Evolutionary conservation across 139 green algal species (phyloP), one percentile per base, ranked within the genome.

Genomic region (Gonium pectorale): DNA sequence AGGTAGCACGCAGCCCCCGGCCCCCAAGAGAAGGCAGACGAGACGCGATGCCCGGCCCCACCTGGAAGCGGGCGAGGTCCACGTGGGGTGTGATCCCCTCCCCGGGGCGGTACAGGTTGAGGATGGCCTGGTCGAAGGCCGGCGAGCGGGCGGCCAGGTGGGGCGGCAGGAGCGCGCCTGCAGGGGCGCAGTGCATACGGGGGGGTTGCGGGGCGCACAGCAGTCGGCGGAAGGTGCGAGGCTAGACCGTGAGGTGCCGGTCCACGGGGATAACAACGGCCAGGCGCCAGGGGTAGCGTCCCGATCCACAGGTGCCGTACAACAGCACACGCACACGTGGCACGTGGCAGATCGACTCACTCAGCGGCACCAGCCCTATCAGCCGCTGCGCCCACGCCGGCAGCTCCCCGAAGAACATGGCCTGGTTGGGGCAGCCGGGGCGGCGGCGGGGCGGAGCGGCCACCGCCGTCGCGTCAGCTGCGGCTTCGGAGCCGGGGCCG

Each of bases 71-170:
- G 21, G 87, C 56, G 11, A 92, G 79, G 67, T 92, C 89, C n/a
- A 92, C 83, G n/a, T 92, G 89, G 7, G 67, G 51, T 0, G 27
- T 54, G n/a, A 92, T 89, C 72, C 89, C 89, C 37, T 92, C 82
- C 0, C 89, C 89, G 2, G 86, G 86, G 2, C 49, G 56, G 79
- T 92, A 92, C 64, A 89, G 51, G 66, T 92, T 92, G 29, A 89
- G 78, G 40, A 92, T 92, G 29, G 85, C 49, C 38, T 88, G 75
- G 75, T 82, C 75, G 41, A 82, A 82, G 22, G 41, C 27, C 1
- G 75, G 75, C 19, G 3, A 4, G 11, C 75, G 75, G n/a, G 41
- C 75, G 17, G 75, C 59, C n/a, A 82, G n/a, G 59, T 24, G 35
- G 3, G 59, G 41, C 3, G 75, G 59, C 21, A 82, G 59, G 22